Base-by-base conservation (phyloP, 2,329 filamentous ascomycete genomes). In the Cordyceps fumosorosea region DNA sequence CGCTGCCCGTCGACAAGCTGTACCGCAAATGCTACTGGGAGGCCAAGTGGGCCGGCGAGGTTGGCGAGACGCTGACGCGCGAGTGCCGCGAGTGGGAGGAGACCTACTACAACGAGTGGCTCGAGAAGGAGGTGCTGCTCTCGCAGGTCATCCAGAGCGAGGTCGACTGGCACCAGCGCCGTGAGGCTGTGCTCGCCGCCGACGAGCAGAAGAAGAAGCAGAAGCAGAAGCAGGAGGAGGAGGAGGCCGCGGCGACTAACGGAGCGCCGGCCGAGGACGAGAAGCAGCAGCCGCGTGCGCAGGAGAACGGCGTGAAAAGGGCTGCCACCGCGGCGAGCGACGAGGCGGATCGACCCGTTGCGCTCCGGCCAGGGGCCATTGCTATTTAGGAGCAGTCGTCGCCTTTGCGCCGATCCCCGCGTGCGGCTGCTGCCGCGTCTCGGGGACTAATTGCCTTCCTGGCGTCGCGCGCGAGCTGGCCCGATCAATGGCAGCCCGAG, bases 71-170 rank as follows among this genome's bases (percentile, higher is more conserved):
- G 45, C 77, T 95, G 56, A 82, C 82, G 67, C 78, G 78, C 60
- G 87, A 92, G 72, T 85, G 86, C 66, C 85, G 87, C 65, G 77
- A 78, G 50, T 82, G 89, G 73, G 89, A 93, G 72, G 83, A 84
- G 42, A 69, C 80, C 14, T 87, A 89, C 73, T 84, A 84, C 71
- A 81, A 85, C 65, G 89, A 91, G 71, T 95, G 90, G 90, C 77
- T 85, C 16, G 86, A 90, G 74, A 93, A 93, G 74, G 90, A 95
- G 74, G 81, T 90, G 34, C 74, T 93, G 20, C 74, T 95, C n/a
- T 84, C 90, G 62, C 90, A 91, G 69, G 81, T 89, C 37, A 81
- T 91, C 67, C 75, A 81, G 68, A 81, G 78, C 68, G 90, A 93
- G 72, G 79, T 84, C 40, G 85, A 87, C 71, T 86, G 87, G 76